phyloP scores from a whole-genome alignment of 768 basidiomycete genomes.

The Collybia nuda region DNA sequence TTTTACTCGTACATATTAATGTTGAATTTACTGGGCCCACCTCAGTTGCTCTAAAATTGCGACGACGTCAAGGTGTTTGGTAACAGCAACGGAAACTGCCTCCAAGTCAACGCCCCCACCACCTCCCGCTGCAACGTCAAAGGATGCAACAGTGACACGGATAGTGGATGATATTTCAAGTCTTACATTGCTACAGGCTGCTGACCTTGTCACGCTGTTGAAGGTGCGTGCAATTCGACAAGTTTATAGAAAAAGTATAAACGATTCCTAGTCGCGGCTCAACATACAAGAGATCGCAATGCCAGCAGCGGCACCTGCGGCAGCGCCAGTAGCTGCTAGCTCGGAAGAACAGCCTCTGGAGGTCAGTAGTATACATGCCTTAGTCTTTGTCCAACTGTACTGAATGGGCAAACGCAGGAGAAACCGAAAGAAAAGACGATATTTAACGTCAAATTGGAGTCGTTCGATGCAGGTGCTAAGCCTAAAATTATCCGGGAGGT shows the following conservation, averaged over 20 bases:
- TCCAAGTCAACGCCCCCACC: slow-evolving; percentile 42
- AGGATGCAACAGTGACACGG: slow-evolving; percentile 68
- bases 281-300: slow-evolving; percentile 98
- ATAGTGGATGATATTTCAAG: slow-evolving; percentile 94
- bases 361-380: slow-evolving; percentile 42
- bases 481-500: slow-evolving; percentile 98
- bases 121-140: slow-evolving; percentile 32
- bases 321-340: slow-evolving; percentile 55
- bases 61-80: slow-evolving; percentile 51
- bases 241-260: neutral
- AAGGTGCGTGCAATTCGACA: slow-evolving; percentile 56
- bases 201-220: slow-evolving; percentile 88
- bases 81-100: slow-evolving; percentile 50
- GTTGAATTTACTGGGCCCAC: slow-evolving; percentile 5
- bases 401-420: slow-evolving; percentile 46
- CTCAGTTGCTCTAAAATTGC: slow-evolving; percentile 36
- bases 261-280: slow-evolving; percentile 63
- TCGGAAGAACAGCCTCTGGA: slow-evolving; percentile 61
- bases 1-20: slow-evolving; percentile 2
- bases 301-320: slow-evolving; percentile 70
- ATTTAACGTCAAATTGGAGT: slow-evolving; percentile 93
- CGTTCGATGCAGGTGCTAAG: slow-evolving; percentile 89
- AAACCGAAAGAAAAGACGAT: slow-evolving; percentile 99
- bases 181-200: slow-evolving; percentile 89
- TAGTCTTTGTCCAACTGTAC: neutral